Percentiles rank a stretch among this genome's conserved stretches.
phyloP scores from a whole-genome alignment of 345 rosid species.

The Hibiscus trionum region DNA sequence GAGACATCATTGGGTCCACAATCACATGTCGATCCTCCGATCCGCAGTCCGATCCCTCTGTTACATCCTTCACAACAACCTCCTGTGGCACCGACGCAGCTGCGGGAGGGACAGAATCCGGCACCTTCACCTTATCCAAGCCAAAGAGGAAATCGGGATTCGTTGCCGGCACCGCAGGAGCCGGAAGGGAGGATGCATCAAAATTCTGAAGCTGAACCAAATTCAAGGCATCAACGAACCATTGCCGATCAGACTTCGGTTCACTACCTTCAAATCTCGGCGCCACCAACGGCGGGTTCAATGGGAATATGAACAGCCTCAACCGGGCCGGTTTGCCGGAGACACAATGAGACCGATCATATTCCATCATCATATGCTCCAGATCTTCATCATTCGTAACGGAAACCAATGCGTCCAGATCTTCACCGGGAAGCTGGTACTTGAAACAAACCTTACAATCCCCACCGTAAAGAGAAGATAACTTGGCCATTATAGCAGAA shows the following conservation, averaged over 20 bases:
- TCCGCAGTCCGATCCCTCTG: slow-evolving; percentile 39
- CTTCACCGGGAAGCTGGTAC: slow-evolving; percentile 68
- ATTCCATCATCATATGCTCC: slow-evolving; percentile 58
- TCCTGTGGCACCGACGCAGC: slow-evolving; percentile 21
- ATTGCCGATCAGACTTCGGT: slow-evolving; percentile 37
- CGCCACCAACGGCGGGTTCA: slow-evolving; percentile 12
- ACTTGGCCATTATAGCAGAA: slow-evolving; percentile 28
- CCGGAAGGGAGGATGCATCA: slow-evolving; percentile 31
- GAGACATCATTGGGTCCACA: slow-evolving; percentile 21
- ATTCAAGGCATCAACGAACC: slow-evolving; percentile 54
- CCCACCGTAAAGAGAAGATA: slow-evolving; percentile 30
- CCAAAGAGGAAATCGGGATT: slow-evolving; percentile 48
- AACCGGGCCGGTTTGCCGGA: slow-evolving; percentile 42
- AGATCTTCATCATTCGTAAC: slow-evolving; percentile 65
- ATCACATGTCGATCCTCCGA: slow-evolving; percentile 34
- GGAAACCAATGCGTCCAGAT: slow-evolving; percentile 57
- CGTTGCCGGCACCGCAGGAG: slow-evolving; percentile 14
- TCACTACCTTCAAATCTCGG: slow-evolving; percentile 20
- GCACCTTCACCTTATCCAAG: slow-evolving; percentile 36
- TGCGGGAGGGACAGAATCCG: slow-evolving; percentile 17
- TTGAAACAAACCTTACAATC: slow-evolving; percentile 32
- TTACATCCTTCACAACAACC: slow-evolving; percentile 20
- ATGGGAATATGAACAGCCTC: slow-evolving; percentile 43
- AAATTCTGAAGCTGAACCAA: slow-evolving; percentile 34
- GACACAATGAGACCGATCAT: slow-evolving; percentile 39